Evolutionary conservation across 805 yeast genomes (phyloP).

Genomic region (Candida glaebosa): DNA sequence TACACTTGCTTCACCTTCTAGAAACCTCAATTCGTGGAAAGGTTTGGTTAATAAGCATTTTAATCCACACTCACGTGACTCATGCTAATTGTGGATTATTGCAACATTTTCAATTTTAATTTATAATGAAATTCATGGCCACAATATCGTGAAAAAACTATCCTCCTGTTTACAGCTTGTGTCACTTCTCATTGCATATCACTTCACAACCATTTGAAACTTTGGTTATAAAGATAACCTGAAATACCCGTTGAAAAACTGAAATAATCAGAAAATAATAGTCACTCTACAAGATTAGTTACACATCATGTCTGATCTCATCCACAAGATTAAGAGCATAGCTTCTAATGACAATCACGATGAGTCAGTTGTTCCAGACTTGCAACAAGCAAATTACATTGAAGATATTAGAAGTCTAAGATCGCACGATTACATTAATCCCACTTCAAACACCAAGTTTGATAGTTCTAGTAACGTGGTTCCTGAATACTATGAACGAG

Average conservation of each 20-base stretch:
- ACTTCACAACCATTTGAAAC: not conserved
- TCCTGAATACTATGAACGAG: constrained; percentile 35
- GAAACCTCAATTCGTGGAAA: too few species aligned
- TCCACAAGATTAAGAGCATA: constrained; percentile 7
- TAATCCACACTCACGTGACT: constrained; percentile 8
- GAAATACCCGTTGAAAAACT: not conserved
- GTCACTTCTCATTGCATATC: not conserved
- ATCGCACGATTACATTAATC: constrained; percentile 15
- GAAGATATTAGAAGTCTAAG: constrained; percentile 4
- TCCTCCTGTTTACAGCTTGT: too few species aligned
- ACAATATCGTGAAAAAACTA: too few species aligned
- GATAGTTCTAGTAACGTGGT: constrained; percentile 17
- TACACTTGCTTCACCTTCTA: too few species aligned
- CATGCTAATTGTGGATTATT: constrained; percentile 6
- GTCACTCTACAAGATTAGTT: too few species aligned
- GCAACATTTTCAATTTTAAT: constrained; percentile 5
- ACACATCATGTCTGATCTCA: constrained; percentile 9
- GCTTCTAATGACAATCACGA: constrained; percentile 9
- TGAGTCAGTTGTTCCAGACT: constrained; percentile 20
- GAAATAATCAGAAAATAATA: not conserved
- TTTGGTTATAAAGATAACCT: not conserved
- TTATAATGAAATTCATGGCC: constrained; percentile 2
- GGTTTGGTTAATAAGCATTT: too few species aligned
- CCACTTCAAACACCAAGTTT: not conserved
- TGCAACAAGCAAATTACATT: constrained; percentile 10